Evolutionary conservation across 164 flowering plant species (phyloP).

Genomic region (Piper betle): DNA sequence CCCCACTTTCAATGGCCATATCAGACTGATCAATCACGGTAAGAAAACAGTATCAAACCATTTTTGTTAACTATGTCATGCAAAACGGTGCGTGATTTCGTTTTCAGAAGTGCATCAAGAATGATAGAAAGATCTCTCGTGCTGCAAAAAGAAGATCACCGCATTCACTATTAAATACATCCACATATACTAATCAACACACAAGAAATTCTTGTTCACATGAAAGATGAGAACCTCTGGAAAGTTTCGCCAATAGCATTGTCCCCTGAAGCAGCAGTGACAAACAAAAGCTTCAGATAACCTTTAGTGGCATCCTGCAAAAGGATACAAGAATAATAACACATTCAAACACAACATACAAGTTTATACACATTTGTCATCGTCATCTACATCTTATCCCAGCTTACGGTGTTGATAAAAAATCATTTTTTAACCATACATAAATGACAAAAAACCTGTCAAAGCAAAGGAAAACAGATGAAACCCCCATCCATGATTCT

Average conservation of each 20-base stretch:
- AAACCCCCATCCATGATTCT: too few relatives aligned
- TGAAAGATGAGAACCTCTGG: conserved; percentile 48
- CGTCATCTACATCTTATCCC: too few relatives aligned
- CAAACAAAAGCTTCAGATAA: too few relatives aligned
- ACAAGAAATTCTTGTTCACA: background rate
- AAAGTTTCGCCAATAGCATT: conserved; percentile 59
- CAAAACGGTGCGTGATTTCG: conserved; percentile 70
- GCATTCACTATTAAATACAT: background rate
- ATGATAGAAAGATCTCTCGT: conserved; percentile 91
- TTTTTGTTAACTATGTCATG: conserved; percentile 77
- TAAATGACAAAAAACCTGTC: too few relatives aligned
- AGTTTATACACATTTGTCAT: too few relatives aligned
- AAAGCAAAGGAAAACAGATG: too few relatives aligned
- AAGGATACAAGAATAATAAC: too few relatives aligned
- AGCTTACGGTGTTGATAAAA: too few relatives aligned
- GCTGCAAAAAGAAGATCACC: conserved; percentile 32
- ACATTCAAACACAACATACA: too few relatives aligned
- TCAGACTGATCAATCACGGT: background rate
- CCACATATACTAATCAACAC: background rate
- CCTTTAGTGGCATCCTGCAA: too few relatives aligned
- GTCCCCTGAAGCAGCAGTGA: conserved; percentile 82
- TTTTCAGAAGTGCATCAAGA: conserved; percentile 90
- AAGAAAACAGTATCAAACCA: conserved; percentile 32
- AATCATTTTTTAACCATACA: too few relatives aligned
- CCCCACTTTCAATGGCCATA: too few relatives aligned